Conservation (phyloP, 306 rosid species). For the Ceratonia siliqua region DNA sequence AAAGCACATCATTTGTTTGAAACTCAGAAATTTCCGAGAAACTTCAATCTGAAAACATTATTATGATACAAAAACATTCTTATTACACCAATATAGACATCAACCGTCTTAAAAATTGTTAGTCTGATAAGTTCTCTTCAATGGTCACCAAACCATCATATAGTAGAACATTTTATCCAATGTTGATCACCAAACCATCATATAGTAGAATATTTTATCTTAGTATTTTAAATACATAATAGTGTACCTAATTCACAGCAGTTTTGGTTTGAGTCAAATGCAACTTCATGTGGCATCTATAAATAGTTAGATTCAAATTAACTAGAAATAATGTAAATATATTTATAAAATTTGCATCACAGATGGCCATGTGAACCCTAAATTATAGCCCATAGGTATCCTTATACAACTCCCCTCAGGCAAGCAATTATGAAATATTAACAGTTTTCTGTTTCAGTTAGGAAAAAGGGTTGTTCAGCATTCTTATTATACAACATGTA, state of each 20-base stretch:
- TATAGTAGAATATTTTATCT: neutral
- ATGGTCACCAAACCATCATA: neutral
- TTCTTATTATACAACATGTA: neutral
- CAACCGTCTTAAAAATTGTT: neutral
- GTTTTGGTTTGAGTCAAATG: neutral
- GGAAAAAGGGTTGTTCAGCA: neutral
- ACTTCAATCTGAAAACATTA: neutral
- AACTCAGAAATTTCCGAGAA: neutral
- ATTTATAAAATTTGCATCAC: neutral
- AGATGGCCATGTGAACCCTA: neutral
- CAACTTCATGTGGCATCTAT: neutral
- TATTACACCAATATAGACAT: neutral
- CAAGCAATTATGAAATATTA: neutral
- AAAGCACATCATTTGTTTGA: neutral
- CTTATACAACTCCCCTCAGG: neutral
- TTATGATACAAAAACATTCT: neutral
- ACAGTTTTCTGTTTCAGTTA: neutral
- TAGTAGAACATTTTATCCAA: neutral
- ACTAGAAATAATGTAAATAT: neutral
- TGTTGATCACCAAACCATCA: neutral
- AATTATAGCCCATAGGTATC: neutral
- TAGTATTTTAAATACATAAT: neutral
- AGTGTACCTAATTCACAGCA: neutral
- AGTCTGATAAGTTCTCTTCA: neutral
- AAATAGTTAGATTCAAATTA: neutral